phyloP scores from a whole-genome alignment of 352 stramenopile species.

The Phytophthora ohioensis region DNA sequence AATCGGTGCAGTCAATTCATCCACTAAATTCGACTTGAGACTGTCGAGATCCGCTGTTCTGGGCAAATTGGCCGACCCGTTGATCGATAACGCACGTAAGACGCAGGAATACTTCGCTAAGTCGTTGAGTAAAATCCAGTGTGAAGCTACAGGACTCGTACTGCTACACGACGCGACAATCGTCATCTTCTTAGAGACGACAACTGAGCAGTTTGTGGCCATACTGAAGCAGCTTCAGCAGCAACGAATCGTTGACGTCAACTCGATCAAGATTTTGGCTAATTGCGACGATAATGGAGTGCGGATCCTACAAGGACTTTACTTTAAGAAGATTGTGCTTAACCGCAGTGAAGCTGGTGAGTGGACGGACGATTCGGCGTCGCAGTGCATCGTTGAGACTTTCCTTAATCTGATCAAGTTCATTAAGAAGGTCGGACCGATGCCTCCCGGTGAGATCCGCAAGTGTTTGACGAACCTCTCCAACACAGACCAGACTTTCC shows the following conservation, averaged over 20 bases:
- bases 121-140: conserved; percentile 61
- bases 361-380: conserved; percentile 56
- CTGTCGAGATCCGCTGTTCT: conserved; percentile 60
- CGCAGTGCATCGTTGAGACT: conserved; percentile 52
- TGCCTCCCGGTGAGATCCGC: conserved; percentile 61
- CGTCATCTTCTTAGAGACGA: conserved; percentile 71
- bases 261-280: conserved; percentile 62
- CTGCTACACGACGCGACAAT: conserved; percentile 62
- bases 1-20: not conserved
- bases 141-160: conserved; percentile 64
- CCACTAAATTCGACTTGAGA: conserved; percentile 50
- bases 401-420: conserved; percentile 74
- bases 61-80: conserved; percentile 46
- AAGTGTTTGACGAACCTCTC: conserved; percentile 64
- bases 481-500: conserved; percentile 70
- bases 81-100: conserved; percentile 58
- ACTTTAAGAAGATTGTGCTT: conserved; percentile 71
- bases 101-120: conserved; percentile 75
- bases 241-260: conserved; percentile 49
- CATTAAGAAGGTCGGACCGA: conserved; percentile 62
- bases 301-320: conserved; percentile 67
- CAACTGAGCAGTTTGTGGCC: conserved; percentile 60
- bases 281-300: conserved; percentile 63
- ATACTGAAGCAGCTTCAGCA: conserved; percentile 51
- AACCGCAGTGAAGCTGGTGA: conserved; percentile 42